Percentiles rank a stretch among this genome's conserved stretches.
Evolutionary conservation across 805 yeast genomes (phyloP).

Genomic region (Ogataea saltuana): DNA sequence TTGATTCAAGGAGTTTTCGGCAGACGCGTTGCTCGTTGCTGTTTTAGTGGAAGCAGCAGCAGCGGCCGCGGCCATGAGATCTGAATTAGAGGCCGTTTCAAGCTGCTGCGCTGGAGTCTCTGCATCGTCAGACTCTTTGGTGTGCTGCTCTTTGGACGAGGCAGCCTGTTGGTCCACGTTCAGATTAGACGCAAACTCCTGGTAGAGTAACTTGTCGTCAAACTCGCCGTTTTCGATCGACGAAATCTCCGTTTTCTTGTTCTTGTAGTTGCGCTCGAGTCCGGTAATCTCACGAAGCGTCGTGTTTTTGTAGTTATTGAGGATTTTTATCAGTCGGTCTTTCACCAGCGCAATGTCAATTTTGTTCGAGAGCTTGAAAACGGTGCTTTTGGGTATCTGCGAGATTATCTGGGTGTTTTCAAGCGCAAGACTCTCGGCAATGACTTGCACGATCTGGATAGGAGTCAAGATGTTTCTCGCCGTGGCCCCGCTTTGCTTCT

Average conservation of each 20-base stretch:
- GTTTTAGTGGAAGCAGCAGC: too few relatives aligned
- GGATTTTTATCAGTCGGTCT: slow-evolving; percentile 36
- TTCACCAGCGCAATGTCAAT: slow-evolving; percentile 35
- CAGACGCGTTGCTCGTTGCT: not conserved
- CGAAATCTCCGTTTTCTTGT: slow-evolving; percentile 40
- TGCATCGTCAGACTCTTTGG: slow-evolving; percentile 7
- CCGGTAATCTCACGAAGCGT: slow-evolving; percentile 38
- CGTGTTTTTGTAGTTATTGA: slow-evolving; percentile 36
- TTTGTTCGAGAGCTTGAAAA: slow-evolving; percentile 34
- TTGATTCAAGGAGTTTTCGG: too few relatives aligned
- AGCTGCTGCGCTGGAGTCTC: slow-evolving; percentile 1
- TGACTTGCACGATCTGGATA: slow-evolving; percentile 38
- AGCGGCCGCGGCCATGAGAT: slow-evolving; percentile 6
- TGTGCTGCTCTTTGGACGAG: slow-evolving; percentile 11
- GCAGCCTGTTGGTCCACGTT: slow-evolving; percentile 13
- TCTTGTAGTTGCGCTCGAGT: slow-evolving; percentile 40
- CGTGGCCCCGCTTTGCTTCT: slow-evolving; percentile 23
- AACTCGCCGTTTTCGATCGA: slow-evolving; percentile 43
- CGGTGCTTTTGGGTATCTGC: slow-evolving; percentile 36
- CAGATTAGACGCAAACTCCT: slow-evolving; percentile 26
- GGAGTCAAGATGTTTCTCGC: slow-evolving; percentile 32
- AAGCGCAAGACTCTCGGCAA: slow-evolving; percentile 37
- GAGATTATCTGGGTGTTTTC: slow-evolving; percentile 34
- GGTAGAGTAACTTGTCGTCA: slow-evolving; percentile 36
- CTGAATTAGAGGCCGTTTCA: slow-evolving; percentile 5